These are phyloP conservation scores for Phallus indusiatus DNA, from an alignment of 768 basidiomycete species.

Conservation along the genomic window DNA sequence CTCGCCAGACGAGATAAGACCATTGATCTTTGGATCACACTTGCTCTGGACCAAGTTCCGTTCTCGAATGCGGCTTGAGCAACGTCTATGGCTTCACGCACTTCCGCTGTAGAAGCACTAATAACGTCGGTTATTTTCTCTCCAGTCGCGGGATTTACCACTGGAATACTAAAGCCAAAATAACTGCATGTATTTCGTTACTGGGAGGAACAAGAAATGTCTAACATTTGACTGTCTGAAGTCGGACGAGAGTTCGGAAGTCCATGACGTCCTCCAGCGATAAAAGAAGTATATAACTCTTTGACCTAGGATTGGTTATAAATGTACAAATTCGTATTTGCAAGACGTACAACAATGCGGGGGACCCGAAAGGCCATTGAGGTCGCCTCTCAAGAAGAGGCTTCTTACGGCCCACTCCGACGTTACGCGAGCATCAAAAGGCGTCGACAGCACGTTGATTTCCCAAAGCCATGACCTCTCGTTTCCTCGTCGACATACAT, in stretches of 20 bases:
- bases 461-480: conserved; percentile 10
- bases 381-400: too few relatives aligned
- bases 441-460: too few relatives aligned
- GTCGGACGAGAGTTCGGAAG: neutral
- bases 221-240: neutral
- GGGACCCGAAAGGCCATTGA: neutral
- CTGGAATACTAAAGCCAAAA: conserved; percentile 32
- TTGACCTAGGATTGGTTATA: neutral
- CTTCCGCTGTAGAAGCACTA: conserved; percentile 42
- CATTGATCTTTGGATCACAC: conserved; percentile 49
- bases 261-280: neutral
- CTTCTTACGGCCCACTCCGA: too few relatives aligned
- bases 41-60: conserved; percentile 63
- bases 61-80: conserved; percentile 54
- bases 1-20: conserved; percentile 59
- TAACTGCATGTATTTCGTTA: neutral
- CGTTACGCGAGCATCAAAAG: too few relatives aligned
- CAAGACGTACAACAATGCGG: neutral
- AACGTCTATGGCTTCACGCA: conserved; percentile 38
- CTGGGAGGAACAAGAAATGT: neutral
- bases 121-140: conserved; percentile 37
- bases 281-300: neutral
- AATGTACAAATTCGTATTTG: neutral
- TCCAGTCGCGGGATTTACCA: conserved; percentile 64
- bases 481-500: conserved; percentile 68